Evolutionary conservation across 768 basidiomycete genomes (phyloP).

Genomic region (Rhizopogon salebrosus): DNA sequence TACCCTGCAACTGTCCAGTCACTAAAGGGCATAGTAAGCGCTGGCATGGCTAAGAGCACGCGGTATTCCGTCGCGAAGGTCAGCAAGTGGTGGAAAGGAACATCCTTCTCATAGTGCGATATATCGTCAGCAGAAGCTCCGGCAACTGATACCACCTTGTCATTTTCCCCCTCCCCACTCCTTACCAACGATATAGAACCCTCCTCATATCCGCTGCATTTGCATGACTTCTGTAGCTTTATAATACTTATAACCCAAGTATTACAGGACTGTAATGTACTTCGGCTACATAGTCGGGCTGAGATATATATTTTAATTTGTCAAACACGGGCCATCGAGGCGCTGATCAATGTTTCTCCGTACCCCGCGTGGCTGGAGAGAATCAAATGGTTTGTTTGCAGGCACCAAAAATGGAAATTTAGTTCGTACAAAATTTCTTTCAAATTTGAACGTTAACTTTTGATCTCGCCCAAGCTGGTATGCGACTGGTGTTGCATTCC

Average conservation of each 20-base stretch:
- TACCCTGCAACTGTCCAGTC: conserved; percentile 82
- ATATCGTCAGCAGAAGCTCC: neutral
- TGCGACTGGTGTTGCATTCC: no score
- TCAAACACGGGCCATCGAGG: no score
- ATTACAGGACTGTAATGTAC: neutral
- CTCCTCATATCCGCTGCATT: neutral
- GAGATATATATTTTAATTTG: neutral
- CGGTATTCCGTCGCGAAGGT: conserved; percentile 75
- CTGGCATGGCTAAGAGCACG: conserved; percentile 73
- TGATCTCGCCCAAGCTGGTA: no score
- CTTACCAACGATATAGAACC: neutral
- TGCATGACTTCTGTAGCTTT: neutral
- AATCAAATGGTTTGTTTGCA: no score
- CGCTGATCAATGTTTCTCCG: no score
- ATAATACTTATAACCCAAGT: neutral
- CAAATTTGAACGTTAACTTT: no score
- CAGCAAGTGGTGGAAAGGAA: conserved; percentile 72
- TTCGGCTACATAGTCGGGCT: neutral
- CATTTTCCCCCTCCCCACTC: neutral
- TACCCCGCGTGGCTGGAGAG: no score
- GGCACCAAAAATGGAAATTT: no score
- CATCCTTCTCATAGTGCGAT: conserved; percentile 7
- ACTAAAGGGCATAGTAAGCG: conserved; percentile 80
- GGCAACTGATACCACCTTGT: neutral
- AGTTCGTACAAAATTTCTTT: no score